phyloP scores from a whole-genome alignment of 208 protist genomes.

The Wallacemonas collosoma region DNA sequence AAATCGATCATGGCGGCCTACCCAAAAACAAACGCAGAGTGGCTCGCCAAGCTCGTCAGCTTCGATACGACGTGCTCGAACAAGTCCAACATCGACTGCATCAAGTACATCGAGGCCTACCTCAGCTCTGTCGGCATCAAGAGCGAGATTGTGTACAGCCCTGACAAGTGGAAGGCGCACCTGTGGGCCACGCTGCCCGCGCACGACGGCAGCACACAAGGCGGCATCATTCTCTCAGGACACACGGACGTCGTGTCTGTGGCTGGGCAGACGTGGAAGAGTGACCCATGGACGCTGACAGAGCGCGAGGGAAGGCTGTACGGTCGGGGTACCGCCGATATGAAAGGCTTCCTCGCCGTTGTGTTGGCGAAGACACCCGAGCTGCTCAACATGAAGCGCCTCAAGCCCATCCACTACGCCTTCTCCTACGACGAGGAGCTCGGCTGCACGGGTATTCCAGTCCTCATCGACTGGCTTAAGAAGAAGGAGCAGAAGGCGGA shows the following conservation, averaged over 20 bases:
- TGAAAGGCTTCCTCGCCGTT: slow-evolving; percentile 69
- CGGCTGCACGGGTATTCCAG: slow-evolving; percentile 35
- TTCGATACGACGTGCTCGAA: slow-evolving; percentile 19
- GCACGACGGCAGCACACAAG: slow-evolving; percentile 37
- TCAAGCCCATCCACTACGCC: slow-evolving; percentile 56
- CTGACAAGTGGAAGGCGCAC: slow-evolving; percentile 48
- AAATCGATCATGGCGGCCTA: slow-evolving; percentile 7
- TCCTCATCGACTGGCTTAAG: slow-evolving; percentile 39
- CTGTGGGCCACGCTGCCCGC: slow-evolving; percentile 61
- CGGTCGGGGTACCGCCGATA: slow-evolving; percentile 56
- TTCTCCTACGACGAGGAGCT: slow-evolving; percentile 61
- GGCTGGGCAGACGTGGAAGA: slow-evolving; percentile 67
- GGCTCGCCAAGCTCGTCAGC: slow-evolving; percentile 19
- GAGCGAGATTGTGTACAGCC: slow-evolving; percentile 41
- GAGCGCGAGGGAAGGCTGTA: slow-evolving; percentile 60
- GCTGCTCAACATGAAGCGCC: slow-evolving; percentile 43
- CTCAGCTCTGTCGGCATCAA: slow-evolving; percentile 29
- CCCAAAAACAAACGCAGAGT: slow-evolving; percentile 19
- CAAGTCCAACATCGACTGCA: slow-evolving; percentile 2
- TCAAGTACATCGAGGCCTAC: slow-evolving; percentile 12
- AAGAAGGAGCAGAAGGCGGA: slow-evolving; percentile 35
- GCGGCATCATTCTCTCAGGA: slow-evolving; percentile 57
- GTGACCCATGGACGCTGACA: slow-evolving; percentile 51
- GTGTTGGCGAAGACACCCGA: slow-evolving; percentile 38
- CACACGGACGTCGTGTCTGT: slow-evolving; percentile 78